Base-by-base conservation (phyloP, 208 protist species). In the Leishmania lainsoni region DNA sequence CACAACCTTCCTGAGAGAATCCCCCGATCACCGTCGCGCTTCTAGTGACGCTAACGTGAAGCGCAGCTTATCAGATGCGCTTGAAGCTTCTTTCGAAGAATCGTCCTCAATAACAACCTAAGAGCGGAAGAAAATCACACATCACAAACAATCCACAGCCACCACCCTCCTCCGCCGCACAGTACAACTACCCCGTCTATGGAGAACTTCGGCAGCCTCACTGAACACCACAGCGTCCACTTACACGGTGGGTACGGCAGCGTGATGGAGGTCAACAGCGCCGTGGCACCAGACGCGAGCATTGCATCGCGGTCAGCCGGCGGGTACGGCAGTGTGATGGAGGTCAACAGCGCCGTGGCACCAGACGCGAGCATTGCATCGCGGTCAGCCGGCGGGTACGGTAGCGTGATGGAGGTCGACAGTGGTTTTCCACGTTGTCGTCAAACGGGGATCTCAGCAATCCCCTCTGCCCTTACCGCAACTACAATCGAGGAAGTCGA, bases 311-410 rank as follows among this genome's bases (percentile, higher is more conserved):
- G 26, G 48, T 63, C 80, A 61, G 16, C 39, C 10, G n/a, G 6
- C 39, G 76, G 74, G 56, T 79, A 84, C 78, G 75, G 80, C 63
- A 83, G 79, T 75, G 3, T 81, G 76, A 42, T 85, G 76, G 82
- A 68, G 59, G 65, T 39, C 71, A n/a, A 63, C 79, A 72, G 71
- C 79, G 70, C 59, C 32, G 65, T 72, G 26, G 69, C 22, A 6
- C n/a, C 58, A 16, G 29, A 51, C 52, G 4, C 56, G 48, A 20
- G 70, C 6, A 3, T 45, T n/a, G 48, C 65, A 8, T 49, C 39
- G 49, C 76, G 54, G 56, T 68, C 74, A 52, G 2, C 12, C 22
- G 81, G 59, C 51, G 76, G 76, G 39, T 75, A 76, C 59, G 68
- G 76, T 63, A 70, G 70, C 76, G 10, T 78, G 75, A 56, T 84